Evolutionary conservation across 2,329 filamentous ascomycete species (phyloP), one percentile per base, ranked within the genome.

Genomic region (Ophiostoma ips): DNA sequence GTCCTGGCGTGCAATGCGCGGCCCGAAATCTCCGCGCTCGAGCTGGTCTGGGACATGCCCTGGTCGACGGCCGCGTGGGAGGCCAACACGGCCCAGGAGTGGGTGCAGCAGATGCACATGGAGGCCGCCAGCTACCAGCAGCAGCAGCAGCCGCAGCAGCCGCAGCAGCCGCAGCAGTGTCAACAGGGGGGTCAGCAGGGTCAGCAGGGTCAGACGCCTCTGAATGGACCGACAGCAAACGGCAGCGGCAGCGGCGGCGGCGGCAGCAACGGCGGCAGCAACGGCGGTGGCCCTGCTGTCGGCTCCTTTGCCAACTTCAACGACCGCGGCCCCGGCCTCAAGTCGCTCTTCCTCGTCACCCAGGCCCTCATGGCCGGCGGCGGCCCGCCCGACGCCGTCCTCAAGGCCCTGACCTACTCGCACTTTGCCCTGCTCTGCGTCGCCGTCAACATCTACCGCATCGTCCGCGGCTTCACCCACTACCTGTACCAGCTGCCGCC

Each of bases 401-500:
- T 48, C 8, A 16, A 30, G 36, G 45, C 49, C 2, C 44, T 51
- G 2, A 18, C 44, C 5, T 31, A 28, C 30, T 51, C 49, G 10
- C 49, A 41, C n/a, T 51, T 47, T 37, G 44, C 44, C 4, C 21
- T 51, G 16, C 19, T 51, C 37, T 51, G 49, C 44, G 33, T 51
- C 44, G 6, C 49, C 8, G 30, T 37, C 49, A 51, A 51, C 44
- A 18, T 51, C n/a, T 37, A 51, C 28, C 49, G 49, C 31, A 41
- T 51, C 18, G 44, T 51, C 18, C 49, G 49, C 31, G 49, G 45
- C 37, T 51, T 51, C 37, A 51, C 49, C 0, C 49, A 51, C 21
- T 47, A 37, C n/a, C 44, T 48, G 18, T 51, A 51, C 31, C 49
- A 51, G 44, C 45, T 51, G 24, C 49, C 49, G 11, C 44, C 49